Base-by-base conservation (phyloP, 2,329 filamentous ascomycete genomes). In the Aspergillus fumigatiaffinis region DNA sequence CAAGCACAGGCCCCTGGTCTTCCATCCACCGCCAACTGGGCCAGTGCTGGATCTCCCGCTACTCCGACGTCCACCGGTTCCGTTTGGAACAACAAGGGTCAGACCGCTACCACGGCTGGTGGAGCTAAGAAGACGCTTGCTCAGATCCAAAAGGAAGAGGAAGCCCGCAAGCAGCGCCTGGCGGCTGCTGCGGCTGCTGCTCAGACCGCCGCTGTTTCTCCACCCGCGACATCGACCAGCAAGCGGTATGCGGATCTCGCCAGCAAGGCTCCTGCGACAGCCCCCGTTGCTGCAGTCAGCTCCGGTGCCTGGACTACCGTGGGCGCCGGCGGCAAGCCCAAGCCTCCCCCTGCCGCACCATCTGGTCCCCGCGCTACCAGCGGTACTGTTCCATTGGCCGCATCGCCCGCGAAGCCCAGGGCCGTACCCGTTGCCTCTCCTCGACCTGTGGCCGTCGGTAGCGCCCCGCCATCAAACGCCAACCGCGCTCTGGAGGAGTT, bases 201-300 rank as follows among this genome's bases (percentile, higher is more conserved):
- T 3, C 84, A 85, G 65, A 74, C 79, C 25, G 77, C 74, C 26
- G 74, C 71, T 42, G 68, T 73, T 5, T 76, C 78, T 58, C 75
- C 77, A 41, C 71, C 77, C 10, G 74, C 76, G 29, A 68, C 77
- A 26, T 66, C 80, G 46, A 73, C 76, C 60, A 89, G 90, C 42
- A 97, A 97, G 80, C 89, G 93, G 55, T 97, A 97, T 73, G 93
- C 94, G 21, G 94, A 97, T 73, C 85, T 99, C 28, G 94, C 94
- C 6, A 87, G 91, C 73, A 97, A 97, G 79, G 81, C 80, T 29
- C 75, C 82, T 38, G 72, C 81, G 21, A 73, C 79, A 23, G 74
- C 71, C 58, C 67, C 73, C 14, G 67, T 75, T 14, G 74, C 78
- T 55, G 68, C 79, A 23, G 73, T 76, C 50, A 65, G 67, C 4